phyloP scores from a whole-genome alignment of 768 basidiomycete genomes.

The Russula earlei region DNA sequence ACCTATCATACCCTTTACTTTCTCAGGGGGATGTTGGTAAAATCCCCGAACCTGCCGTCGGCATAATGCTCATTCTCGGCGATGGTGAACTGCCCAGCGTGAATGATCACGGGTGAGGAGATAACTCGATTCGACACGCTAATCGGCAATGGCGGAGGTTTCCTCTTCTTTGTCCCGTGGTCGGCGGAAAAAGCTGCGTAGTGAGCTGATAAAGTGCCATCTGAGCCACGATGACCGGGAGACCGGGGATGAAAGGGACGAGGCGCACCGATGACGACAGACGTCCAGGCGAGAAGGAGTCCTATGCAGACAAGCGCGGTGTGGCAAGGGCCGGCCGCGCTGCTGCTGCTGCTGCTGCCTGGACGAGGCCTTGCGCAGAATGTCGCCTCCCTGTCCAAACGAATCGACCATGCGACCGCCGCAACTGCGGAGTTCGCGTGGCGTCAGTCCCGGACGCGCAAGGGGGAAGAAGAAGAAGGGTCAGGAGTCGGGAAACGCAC shows the following conservation, averaged over 20 bases:
- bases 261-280: not conserved
- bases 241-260: not conserved
- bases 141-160: not conserved
- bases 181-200: not conserved
- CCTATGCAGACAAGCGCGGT: not conserved
- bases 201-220: not conserved
- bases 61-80: not conserved
- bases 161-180: not conserved
- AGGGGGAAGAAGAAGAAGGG: not conserved
- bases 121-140: not conserved
- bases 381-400: not conserved
- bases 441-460: not conserved
- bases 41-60: not conserved
- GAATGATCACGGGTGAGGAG: not conserved
- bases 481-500: too few species aligned
- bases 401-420: slow-evolving; percentile 7
- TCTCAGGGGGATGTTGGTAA: not conserved
- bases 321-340: not conserved
- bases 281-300: slow-evolving; percentile 3
- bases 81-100: slow-evolving; percentile 1
- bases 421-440: not conserved
- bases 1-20: not conserved
- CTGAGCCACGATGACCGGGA: not conserved
- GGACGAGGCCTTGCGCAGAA: not conserved
- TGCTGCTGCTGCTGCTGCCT: too few species aligned